Conservation (phyloP, 345 rosid species). For the Rhizophora apiculata region DNA sequence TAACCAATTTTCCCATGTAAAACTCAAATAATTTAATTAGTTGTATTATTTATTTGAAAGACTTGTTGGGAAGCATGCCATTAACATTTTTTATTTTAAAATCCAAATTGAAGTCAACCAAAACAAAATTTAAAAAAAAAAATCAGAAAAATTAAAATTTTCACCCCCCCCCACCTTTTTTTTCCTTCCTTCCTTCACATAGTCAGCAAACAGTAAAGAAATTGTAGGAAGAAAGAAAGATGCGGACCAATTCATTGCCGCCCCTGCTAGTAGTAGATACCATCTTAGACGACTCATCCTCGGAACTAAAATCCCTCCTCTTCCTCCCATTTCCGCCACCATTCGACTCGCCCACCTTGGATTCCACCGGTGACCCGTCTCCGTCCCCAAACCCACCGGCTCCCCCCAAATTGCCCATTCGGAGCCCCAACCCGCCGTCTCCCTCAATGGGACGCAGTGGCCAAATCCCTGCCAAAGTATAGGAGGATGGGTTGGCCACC, state of each 20-base stretch:
- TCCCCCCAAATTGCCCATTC: conserved; percentile 40
- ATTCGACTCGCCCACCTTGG: conserved; percentile 75
- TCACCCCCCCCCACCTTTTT: background rate
- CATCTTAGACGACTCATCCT: conserved; percentile 66
- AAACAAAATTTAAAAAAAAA: background rate
- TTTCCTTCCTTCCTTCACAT: background rate
- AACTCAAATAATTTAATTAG: too few species aligned
- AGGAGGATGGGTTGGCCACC: conserved; percentile 72
- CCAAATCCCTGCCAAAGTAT: conserved; percentile 31
- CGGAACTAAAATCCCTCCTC: conserved; percentile 65
- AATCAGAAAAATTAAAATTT: background rate
- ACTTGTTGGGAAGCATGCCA: background rate
- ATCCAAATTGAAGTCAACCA: background rate
- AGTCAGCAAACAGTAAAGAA: background rate
- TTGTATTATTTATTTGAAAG: too few species aligned
- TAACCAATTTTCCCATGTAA: too few species aligned
- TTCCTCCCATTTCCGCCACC: conserved; percentile 58
- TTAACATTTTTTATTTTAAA: background rate
- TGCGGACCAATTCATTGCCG: conserved; percentile 70
- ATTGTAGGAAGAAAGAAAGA: background rate
- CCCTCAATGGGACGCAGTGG: conserved; percentile 13
- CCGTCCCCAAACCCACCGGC: conserved; percentile 19
- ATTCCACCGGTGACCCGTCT: conserved; percentile 67
- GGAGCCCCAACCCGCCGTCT: conserved; percentile 47
- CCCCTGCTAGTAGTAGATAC: conserved; percentile 69